Base-by-base conservation (phyloP, 805 yeast genomes). In the Ogataea populi-albae region DNA sequence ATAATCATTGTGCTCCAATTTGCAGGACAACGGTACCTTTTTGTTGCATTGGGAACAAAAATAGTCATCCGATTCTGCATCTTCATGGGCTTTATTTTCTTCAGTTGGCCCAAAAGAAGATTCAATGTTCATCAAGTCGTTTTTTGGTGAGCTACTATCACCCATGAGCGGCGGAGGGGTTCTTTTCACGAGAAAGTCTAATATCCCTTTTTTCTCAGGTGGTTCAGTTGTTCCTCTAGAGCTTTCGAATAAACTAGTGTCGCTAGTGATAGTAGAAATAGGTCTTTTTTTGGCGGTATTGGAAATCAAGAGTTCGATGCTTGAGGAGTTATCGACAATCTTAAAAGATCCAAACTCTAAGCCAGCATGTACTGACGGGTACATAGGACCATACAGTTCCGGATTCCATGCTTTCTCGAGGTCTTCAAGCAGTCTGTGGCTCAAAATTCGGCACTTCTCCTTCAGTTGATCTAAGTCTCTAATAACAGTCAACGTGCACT, bases 341-440 rank as follows among this genome's bases (percentile, higher is more conserved):
- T 73, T 76, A 51, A 83, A 78, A 37, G 73, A 75, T 3, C 81
- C 66, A 2, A 81, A 57, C 0, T 69, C 64, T 41, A 82, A 55
- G 17, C 74, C 71, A 39, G 80, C 59, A 39, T 73, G 69, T 2
- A 64, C 57, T 26, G 79, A 52, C 0, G 84, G 81, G 40, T 68
- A 77, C 47, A 66, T 55, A 2, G 46, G 33, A 1, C 57, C 58
- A 10, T 30, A 35, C 7, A 47, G 43, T 1, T 45, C 45, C 20
- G 44, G 20, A 15, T 49, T 46, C 64, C 64, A 58, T 0, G 38
- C 27, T 11, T 35, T 43, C 33, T 47, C 61, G 46, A 55, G 36
- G 31, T 45, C 50, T 19, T 33, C 30, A 32, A 54, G 35, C 33
- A 55, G 42, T 15, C 41, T 52, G 30, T 40, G 21, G 17, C 56